Evolutionary conservation across 257 asterid genomes (phyloP), one percentile per base, ranked within the genome.

Genomic region (Solanum piurae): DNA sequence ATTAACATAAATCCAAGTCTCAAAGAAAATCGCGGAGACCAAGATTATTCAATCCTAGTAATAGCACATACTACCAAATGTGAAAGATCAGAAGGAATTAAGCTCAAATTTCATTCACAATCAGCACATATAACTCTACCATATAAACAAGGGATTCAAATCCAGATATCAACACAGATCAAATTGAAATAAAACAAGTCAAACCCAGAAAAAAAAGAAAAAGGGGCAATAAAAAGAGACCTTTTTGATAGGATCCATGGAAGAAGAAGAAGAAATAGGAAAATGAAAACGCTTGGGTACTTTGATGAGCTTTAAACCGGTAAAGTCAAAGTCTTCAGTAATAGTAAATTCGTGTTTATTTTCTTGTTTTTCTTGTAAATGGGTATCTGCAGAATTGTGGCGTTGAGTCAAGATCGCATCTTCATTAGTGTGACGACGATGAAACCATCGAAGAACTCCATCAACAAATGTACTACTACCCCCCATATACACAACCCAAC

Each of bases 191-290:
- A 18, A 55, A 55, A 52, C 27, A 79, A 9, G 84, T 79, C 34
- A 42, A 79, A 42, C 18, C 25, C 62, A 44, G 23, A 66, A 36
- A 13, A 64, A 14, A 5, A 10, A 20, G 9, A 20, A 12, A 52
- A 33, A 12, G 36, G 49, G 84, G 60, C n/a, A 12, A 49, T 58
- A 80, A 1, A 27, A 37, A 82, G 42, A 40, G 75, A 94, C 98
- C 98, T 94, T 97, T 91, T 92, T 94, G 64, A 91, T 93, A 77
- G 94, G 94, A 93, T 95, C 99, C 98, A 97, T 97, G 36, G 94
- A 79, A 52, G 84, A 79, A 40, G 93, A 84, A 42, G 84, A 79
- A 42, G 93, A 84, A 86, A 89, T 20, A 11, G 93, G 92, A 85
- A 89, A 94, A 91, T 88, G 13, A 88, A 93, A 40, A 66, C 98